phyloP scores from a whole-genome alignment of 2,329 filamentous ascomycete species.

The Diaporthe australafricana region DNA sequence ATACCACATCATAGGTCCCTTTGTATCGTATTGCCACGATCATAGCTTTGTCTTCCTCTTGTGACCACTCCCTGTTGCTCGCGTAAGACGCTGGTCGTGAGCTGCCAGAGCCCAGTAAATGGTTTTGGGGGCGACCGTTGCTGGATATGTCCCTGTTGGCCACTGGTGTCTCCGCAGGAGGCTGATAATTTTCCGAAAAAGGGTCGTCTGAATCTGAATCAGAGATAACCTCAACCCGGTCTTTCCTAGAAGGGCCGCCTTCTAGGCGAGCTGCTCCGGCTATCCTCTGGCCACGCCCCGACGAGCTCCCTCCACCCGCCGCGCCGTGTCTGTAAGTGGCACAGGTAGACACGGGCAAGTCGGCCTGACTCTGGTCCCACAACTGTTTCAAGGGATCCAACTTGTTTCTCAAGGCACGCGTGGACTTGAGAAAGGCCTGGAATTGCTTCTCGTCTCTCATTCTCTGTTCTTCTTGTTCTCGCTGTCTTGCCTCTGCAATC shows the following conservation, averaged over 20 bases:
- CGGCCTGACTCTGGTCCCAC: conserved; percentile 15
- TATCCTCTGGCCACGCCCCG: neutral
- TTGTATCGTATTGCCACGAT: conserved; percentile 5
- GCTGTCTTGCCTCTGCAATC: neutral
- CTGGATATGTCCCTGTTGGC: neutral
- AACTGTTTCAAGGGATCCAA: conserved; percentile 9
- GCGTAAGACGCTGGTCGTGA: neutral
- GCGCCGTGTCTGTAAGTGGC: neutral
- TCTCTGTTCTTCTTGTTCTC: conserved; percentile 4
- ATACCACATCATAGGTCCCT: conserved; percentile 8
- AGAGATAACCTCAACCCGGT: neutral
- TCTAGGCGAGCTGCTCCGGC: neutral
- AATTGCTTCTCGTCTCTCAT: neutral
- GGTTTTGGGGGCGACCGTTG: neutral
- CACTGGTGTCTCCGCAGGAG: neutral
- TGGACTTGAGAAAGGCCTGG: neutral
- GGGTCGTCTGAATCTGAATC: conserved; percentile 8
- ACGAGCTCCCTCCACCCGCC: neutral
- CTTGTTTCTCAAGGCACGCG: neutral
- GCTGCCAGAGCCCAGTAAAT: neutral
- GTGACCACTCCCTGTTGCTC: conserved; percentile 16
- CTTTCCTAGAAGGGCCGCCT: neutral
- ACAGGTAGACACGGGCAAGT: neutral
- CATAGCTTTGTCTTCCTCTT: conserved; percentile 18
- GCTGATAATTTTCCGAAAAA: neutral